Evolutionary conservation across 345 rosid genomes (phyloP).

Genomic region (Acer campestre): DNA sequence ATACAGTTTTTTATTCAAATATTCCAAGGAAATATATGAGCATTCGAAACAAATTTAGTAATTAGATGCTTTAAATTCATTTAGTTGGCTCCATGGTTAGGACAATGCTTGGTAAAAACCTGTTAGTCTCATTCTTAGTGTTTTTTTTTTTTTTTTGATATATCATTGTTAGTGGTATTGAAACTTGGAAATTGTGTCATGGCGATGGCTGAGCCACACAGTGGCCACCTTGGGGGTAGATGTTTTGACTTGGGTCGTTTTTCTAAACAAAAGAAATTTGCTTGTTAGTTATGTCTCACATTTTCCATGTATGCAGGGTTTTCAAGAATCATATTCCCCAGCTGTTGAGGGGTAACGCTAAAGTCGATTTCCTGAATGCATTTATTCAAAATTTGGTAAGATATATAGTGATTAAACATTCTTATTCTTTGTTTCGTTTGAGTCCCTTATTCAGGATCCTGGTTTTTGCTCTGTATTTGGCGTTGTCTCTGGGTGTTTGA

Average conservation of each 20-base stretch:
- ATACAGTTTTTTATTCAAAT: neutral
- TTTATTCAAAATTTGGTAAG: conserved; percentile 72
- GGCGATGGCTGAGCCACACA: neutral
- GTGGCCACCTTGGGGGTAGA: neutral
- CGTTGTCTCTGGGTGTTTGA: neutral
- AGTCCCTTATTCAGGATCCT: neutral
- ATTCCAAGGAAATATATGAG: conserved; percentile 5
- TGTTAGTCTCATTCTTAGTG: neutral
- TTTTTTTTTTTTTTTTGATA: neutral
- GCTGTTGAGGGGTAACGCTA: conserved; percentile 53
- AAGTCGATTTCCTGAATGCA: conserved; percentile 47
- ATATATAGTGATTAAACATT: neutral
- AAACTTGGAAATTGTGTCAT: neutral
- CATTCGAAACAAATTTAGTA: neutral
- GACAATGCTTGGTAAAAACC: neutral
- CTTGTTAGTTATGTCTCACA: neutral
- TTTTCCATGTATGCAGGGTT: conserved; percentile 52
- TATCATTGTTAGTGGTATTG: neutral
- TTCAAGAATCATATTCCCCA: conserved; percentile 72
- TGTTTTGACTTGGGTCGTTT: neutral
- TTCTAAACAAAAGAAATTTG: neutral
- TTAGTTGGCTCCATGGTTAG: conserved; percentile 5
- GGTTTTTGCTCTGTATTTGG: neutral
- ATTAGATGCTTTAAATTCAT: neutral
- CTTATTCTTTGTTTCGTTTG: neutral